phyloP scores from a whole-genome alignment of 1,284 basidiomycete species.

The Mycena citricolor region DNA sequence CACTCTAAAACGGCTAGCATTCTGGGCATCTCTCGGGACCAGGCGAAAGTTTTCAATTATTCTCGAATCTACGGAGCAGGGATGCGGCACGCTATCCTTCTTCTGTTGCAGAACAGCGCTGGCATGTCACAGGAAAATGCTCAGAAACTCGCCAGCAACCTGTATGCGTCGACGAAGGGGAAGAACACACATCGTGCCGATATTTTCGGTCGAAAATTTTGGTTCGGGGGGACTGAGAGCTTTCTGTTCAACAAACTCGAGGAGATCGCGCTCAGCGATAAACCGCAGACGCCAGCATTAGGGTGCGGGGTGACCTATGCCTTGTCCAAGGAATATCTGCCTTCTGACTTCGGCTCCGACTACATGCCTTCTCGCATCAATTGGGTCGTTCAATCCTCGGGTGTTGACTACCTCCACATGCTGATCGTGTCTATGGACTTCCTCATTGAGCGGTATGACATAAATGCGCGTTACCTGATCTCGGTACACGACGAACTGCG shows the following conservation, averaged over 20 bases:
- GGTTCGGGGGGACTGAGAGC: constrained; percentile 97
- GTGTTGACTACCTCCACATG: constrained; percentile 97
- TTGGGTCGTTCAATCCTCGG: constrained; percentile 99
- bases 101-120: constrained; percentile 87
- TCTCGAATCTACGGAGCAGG: constrained; percentile 98
- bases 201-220: constrained; percentile 81
- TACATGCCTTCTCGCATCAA: constrained; percentile 98
- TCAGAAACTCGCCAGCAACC: constrained; percentile 76
- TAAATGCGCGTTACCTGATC: constrained; percentile 91
- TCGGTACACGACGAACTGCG: constrained; percentile 98
- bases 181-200: constrained; percentile 74
- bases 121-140: constrained; percentile 80
- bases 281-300: constrained; percentile 89
- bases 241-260: constrained; percentile 99
- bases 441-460: constrained; percentile 79
- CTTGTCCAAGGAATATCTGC: constrained; percentile 86
- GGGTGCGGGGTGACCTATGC: constrained; percentile 94
- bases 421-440: constrained; percentile 96
- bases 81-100: constrained; percentile 88
- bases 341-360: constrained; percentile 74
- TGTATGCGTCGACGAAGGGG: constrained; percentile 95
- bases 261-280: constrained; percentile 86
- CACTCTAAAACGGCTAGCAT: constrained; percentile 97
- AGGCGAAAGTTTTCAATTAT: constrained; percentile 99
- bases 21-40: constrained; percentile 89